phyloP scores from a whole-genome alignment of 2,329 filamentous ascomycete genomes.

The Corynespora cassiicola region DNA sequence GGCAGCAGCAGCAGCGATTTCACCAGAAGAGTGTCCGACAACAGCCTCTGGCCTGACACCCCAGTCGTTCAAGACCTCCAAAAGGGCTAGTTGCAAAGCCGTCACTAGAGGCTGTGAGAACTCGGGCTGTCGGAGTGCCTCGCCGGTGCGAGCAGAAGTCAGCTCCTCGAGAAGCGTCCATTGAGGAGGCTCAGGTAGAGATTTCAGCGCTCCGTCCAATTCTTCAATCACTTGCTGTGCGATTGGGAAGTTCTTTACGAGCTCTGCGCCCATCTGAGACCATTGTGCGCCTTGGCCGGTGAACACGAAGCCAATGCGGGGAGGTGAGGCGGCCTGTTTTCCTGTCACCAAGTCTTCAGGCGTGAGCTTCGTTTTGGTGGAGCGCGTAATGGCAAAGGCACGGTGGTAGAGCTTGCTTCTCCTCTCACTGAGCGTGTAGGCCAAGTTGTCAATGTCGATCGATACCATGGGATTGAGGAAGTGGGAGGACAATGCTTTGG shows the following conservation, averaged over 20 bases:
- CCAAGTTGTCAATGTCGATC: constrained; percentile 15
- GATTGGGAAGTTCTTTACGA: constrained; percentile 8
- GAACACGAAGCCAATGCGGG: constrained; percentile 20
- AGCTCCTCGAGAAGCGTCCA: constrained; percentile 27
- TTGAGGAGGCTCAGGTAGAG: constrained; percentile 10
- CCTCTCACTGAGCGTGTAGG: constrained; percentile 26
- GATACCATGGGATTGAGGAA: constrained; percentile 2
- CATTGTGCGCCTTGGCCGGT: constrained; percentile 34
- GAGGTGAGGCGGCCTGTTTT: background rate
- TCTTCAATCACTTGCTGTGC: background rate
- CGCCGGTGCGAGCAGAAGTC: background rate
- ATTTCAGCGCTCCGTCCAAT: constrained; percentile 3
- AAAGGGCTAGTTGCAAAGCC: constrained; percentile 22
- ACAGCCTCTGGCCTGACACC: constrained; percentile 10
- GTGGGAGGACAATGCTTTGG: constrained; percentile 3
- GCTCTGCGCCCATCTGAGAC: constrained; percentile 19
- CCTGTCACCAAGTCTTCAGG: constrained; percentile 5
- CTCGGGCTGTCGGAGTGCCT: constrained; percentile 7
- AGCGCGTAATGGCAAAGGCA: constrained; percentile 8
- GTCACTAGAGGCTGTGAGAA: constrained; percentile 24
- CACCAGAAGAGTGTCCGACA: constrained; percentile 31
- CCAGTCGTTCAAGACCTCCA: constrained; percentile 17
- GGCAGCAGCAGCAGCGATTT: constrained; percentile 32
- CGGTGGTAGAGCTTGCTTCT: constrained; percentile 13
- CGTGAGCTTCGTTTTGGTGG: constrained; percentile 1